These are phyloP conservation scores for Mycena sanguinolenta DNA, from an alignment of 768 basidiomycete genomes.

Conservation along the genomic window DNA sequence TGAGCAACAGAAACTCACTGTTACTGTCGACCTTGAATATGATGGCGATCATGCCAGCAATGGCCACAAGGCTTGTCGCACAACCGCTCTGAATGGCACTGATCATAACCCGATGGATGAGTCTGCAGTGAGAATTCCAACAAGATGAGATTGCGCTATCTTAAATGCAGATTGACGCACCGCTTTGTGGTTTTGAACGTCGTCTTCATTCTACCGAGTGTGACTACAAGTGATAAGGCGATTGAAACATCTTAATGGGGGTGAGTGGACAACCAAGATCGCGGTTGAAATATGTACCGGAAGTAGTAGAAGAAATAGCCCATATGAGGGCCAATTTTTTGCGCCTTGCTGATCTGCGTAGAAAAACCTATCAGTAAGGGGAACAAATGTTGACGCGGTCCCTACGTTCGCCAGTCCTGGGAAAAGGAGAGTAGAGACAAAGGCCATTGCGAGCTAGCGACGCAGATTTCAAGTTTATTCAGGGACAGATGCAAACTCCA, in stretches of 20 bases:
- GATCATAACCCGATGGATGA: slow-evolving; percentile 13
- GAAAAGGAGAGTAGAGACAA: background rate
- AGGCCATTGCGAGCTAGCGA: slow-evolving; percentile 1
- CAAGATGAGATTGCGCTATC: no score
- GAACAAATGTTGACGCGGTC: no score
- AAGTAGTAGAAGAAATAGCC: background rate
- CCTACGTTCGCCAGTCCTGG: no score
- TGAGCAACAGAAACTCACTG: no score
- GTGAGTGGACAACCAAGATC: background rate
- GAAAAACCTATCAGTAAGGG: no score
- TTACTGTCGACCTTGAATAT: slow-evolving; percentile 4
- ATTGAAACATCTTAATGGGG: slow-evolving; percentile 16
- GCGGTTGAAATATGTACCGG: background rate
- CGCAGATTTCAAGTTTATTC: no score
- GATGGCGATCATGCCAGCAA: background rate
- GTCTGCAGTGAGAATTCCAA: background rate
- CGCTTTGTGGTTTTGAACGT: slow-evolving; percentile 5
- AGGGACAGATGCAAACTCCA: background rate
- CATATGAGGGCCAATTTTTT: background rate
- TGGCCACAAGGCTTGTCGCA: background rate
- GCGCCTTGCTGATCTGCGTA: background rate
- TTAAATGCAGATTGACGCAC: no score
- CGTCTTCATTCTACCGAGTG: slow-evolving; percentile 6
- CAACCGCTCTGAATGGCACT: slow-evolving; percentile 17
- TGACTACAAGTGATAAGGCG: slow-evolving; percentile 13